Base-by-base conservation (phyloP, 768 basidiomycete species). In the Mrakia gelida region DNA sequence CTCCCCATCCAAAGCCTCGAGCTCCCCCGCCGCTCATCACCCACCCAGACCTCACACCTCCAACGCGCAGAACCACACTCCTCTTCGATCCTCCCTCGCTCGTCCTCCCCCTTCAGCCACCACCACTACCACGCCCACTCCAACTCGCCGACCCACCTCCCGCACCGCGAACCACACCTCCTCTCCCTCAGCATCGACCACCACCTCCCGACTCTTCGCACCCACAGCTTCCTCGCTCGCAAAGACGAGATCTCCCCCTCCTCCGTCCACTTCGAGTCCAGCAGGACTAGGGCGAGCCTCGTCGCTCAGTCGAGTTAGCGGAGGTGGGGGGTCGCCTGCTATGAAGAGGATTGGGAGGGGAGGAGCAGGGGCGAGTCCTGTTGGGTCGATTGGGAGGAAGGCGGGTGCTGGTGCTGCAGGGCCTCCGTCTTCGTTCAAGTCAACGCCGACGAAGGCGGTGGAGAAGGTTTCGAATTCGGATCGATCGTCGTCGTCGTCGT, bases 191-290 rank as follows among this genome's bases (percentile, higher is more conserved):
- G 28, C 34, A 10, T 72, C 71, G 10, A 54, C 71, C 34, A 61
- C 72, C 3, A 54, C 71, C 34, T 73, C 72, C 3, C n/a, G 72
- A 26, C 72, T 73, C 26, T 54, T 54, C 34, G 72, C 72, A 3
- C 72, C 72, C 9, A 73, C 72, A 7, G 72, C 72, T 13, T 73
- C 72, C 18, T 73, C 72, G 16, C 72, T 73, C 54, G 72, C 72
- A 7, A 73, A 73, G 56, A 52, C 72, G 26, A 7, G 52, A 41
- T 49, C 72, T 30, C 71, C 71, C 11, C 52, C 71, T 26, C 49
- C 49, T 28, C 21, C 28, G 1, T 23, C 43, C 21, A 6, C 43
- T 18, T 49, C 70, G 45, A 41, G n/a, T 15, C 26, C 70, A 9
- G 28, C 45, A 8, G 41, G 43, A 2, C 41, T 45, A 4, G 26